Percentiles rank a stretch among this genome's conserved stretches.
Evolutionary conservation across 768 basidiomycete species (phyloP).

Genomic region (Mycena indigotica): DNA sequence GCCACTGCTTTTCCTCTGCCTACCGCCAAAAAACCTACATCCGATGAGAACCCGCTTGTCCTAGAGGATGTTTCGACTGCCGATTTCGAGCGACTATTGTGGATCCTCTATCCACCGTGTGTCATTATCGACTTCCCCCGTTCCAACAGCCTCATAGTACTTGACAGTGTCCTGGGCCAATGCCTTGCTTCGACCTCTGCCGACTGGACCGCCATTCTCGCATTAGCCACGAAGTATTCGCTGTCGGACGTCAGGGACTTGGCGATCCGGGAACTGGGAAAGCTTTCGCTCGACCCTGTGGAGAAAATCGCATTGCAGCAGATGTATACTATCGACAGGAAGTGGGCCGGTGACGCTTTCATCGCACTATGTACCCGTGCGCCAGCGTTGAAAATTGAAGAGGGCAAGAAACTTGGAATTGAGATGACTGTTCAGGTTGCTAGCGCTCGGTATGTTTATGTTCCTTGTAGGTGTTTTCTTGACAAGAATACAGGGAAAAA

Average conservation of each 20-base stretch:
- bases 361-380: constrained; percentile 24
- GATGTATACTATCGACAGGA: constrained; percentile 31
- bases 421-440: constrained; percentile 26
- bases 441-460: constrained; percentile 22
- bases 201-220: constrained; percentile 38
- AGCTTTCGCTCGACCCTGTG: constrained; percentile 39
- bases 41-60: constrained; percentile 30
- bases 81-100: constrained; percentile 39
- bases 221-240: constrained; percentile 30
- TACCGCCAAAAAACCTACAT: constrained; percentile 18
- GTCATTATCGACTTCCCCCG: too few relatives aligned
- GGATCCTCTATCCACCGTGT: constrained; percentile 36
- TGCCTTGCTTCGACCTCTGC: constrained; percentile 27
- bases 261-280: constrained; percentile 31
- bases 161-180: constrained; percentile 24
- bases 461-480: too few relatives aligned
- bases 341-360: constrained; percentile 29
- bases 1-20: constrained; percentile 13
- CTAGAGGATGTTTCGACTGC: constrained; percentile 26
- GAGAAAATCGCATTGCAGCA: constrained; percentile 47
- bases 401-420: constrained; percentile 32
- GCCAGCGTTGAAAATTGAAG: constrained; percentile 27
- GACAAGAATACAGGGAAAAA: constrained; percentile 25
- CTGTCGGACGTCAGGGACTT: constrained; percentile 30
- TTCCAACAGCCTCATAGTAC: too few relatives aligned